A percentile compares a stretch with the other conserved stretches of the same genome.
Conservation (phyloP, 139 green algal species). For the Haematococcus lacustris region DNA sequence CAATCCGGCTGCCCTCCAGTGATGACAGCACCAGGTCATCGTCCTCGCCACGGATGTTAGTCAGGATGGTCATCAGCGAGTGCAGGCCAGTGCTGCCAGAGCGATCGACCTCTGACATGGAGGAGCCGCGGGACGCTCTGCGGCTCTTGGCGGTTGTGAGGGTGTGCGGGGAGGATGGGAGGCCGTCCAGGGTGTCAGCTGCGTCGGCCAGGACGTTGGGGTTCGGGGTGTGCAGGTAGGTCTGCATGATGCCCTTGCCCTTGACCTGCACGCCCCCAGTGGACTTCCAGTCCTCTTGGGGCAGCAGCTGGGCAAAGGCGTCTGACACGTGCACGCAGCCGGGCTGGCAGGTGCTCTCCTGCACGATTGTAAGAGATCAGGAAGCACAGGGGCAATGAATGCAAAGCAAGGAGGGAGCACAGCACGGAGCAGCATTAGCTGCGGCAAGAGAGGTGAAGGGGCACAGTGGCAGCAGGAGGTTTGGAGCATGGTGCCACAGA, state of each 20-base stretch:
- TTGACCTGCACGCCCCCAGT: conserved; percentile 36
- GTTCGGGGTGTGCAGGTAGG: conserved; percentile 7
- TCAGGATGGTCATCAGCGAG: conserved; percentile 10
- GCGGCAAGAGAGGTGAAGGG: too few relatives aligned
- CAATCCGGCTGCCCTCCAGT: neutral
- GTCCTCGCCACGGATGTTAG: conserved; percentile 2
- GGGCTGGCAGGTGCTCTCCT: conserved; percentile 31
- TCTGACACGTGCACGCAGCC: conserved; percentile 48
- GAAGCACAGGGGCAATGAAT: too few relatives aligned
- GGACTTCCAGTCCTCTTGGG: conserved; percentile 25
- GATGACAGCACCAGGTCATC: too few relatives aligned
- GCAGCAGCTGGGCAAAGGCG: conserved; percentile 22
- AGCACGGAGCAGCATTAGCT: too few relatives aligned
- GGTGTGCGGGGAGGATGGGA: neutral
- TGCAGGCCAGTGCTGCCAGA: neutral
- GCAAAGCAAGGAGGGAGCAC: too few relatives aligned
- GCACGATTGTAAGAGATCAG: conserved; percentile 24
- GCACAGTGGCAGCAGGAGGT: too few relatives aligned
- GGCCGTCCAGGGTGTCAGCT: neutral
- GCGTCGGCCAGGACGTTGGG: neutral
- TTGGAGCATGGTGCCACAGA: too few relatives aligned
- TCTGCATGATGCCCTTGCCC: conserved; percentile 41
- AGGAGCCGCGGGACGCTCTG: neutral
- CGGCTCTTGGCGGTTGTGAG: neutral
- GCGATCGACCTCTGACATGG: too few relatives aligned